These are phyloP conservation scores for Papilionanthe hybrid DNA, from an alignment of 116 monocot species.

Conservation along the genomic window DNA sequence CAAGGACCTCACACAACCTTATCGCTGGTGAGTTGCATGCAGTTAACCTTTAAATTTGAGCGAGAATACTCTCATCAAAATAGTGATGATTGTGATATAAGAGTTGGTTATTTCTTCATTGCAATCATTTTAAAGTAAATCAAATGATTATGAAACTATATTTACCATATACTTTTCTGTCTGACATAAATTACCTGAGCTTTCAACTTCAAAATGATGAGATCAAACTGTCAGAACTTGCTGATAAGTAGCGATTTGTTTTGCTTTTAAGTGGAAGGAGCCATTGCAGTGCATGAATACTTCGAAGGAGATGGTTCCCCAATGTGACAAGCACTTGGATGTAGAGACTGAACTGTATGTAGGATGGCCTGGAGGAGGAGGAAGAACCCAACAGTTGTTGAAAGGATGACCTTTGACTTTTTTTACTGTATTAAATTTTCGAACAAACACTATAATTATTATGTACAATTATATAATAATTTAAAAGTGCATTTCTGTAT, in stretches of 20 bases:
- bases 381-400: constrained; percentile 3
- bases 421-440: background rate
- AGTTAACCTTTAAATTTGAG: background rate
- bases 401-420: background rate
- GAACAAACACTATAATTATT: background rate
- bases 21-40: background rate
- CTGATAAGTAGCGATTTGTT: background rate
- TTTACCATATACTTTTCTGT: too few relatives aligned
- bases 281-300: constrained; percentile 1
- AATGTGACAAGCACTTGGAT: constrained; percentile 9
- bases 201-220: too few relatives aligned
- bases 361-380: constrained; percentile 39
- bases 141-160: too few relatives aligned
- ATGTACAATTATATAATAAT: background rate
- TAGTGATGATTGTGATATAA: too few relatives aligned
- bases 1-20: constrained; percentile 17
- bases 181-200: too few relatives aligned
- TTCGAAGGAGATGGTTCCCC: constrained; percentile 2
- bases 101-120: too few relatives aligned
- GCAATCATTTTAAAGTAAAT: too few relatives aligned
- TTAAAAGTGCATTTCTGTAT: background rate
- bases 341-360: constrained; percentile 63
- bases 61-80: too few relatives aligned
- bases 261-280: constrained; percentile 12
- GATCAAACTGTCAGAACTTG: background rate